phyloP scores from a whole-genome alignment of 805 yeast genomes.

The Saccharomycopsis babjevae region DNA sequence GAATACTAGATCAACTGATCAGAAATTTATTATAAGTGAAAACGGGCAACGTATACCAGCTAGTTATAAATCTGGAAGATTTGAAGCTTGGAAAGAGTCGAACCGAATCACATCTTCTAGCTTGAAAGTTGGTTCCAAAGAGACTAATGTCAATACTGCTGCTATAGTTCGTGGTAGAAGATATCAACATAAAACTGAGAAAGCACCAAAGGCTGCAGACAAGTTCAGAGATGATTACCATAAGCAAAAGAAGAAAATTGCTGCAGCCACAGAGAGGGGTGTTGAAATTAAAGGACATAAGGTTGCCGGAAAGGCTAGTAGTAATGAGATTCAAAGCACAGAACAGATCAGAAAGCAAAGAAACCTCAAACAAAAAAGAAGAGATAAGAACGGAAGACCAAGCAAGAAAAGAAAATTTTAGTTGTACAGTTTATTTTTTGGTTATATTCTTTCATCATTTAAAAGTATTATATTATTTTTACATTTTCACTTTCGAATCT shows the following conservation, averaged over 20 bases:
- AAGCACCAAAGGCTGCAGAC: slow-evolving; percentile 89
- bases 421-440: neutral
- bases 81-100: slow-evolving; percentile 81
- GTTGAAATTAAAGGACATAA: slow-evolving; percentile 57
- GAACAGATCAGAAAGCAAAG: slow-evolving; percentile 76
- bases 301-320: slow-evolving; percentile 25
- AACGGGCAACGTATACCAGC: slow-evolving; percentile 92
- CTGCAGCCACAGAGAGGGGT: slow-evolving; percentile 71
- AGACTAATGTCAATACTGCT: slow-evolving; percentile 19
- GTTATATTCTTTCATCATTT: no score
- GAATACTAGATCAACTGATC: slow-evolving; percentile 67
- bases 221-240: slow-evolving; percentile 79
- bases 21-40: slow-evolving; percentile 87
- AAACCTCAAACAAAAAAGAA: slow-evolving; percentile 54
- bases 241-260: slow-evolving; percentile 71
- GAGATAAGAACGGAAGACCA: slow-evolving; percentile 83
- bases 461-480: no score
- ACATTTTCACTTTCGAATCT: no score
- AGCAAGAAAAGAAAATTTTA: slow-evolving; percentile 31
- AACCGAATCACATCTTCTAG: slow-evolving; percentile 43
- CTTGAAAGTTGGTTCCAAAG: slow-evolving; percentile 42
- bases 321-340: slow-evolving; percentile 51
- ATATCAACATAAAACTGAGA: slow-evolving; percentile 62
- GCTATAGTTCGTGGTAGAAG: slow-evolving; percentile 32
- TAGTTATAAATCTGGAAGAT: slow-evolving; percentile 79